phyloP scores from a whole-genome alignment of 2,329 filamentous ascomycete species.

The Neofusicoccum ribis region DNA sequence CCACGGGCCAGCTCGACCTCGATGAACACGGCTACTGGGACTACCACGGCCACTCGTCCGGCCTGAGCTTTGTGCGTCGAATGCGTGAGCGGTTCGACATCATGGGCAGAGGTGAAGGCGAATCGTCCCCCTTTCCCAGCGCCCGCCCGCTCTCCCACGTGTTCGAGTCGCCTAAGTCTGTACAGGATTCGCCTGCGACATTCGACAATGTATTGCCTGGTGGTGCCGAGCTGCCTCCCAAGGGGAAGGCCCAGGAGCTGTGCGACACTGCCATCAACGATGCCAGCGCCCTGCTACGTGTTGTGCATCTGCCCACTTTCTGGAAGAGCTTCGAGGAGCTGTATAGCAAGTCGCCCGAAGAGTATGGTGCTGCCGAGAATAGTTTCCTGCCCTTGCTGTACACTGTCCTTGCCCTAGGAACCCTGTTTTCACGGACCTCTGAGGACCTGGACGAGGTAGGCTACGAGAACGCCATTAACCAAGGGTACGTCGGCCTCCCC shows the following conservation, averaged over 20 bases:
- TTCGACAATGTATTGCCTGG: conserved; percentile 31
- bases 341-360: conserved; percentile 64
- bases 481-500: conserved; percentile 38
- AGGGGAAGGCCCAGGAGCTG: conserved; percentile 56
- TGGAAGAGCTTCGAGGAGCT: conserved; percentile 74
- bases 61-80: conserved; percentile 80
- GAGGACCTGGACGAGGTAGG: conserved; percentile 39
- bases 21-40: conserved; percentile 92
- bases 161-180: conserved; percentile 69
- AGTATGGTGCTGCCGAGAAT: conserved; percentile 48
- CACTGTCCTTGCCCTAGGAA: conserved; percentile 49
- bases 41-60: conserved; percentile 91
- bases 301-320: conserved; percentile 81
- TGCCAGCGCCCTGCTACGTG: conserved; percentile 64
- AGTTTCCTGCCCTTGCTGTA: conserved; percentile 51
- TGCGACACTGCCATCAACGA: conserved; percentile 63
- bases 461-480: conserved; percentile 49
- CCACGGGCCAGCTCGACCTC: conserved; percentile 85
- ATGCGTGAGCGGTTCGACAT: conserved; percentile 86
- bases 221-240: conserved; percentile 65
- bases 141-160: conserved; percentile 55
- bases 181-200: conserved; percentile 62
- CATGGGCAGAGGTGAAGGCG: conserved; percentile 66
- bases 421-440: conserved; percentile 47
- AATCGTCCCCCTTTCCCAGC: conserved; percentile 59